Conservation (phyloP, 345 rosid genomes). For the Rhodamnia argentea region DNA sequence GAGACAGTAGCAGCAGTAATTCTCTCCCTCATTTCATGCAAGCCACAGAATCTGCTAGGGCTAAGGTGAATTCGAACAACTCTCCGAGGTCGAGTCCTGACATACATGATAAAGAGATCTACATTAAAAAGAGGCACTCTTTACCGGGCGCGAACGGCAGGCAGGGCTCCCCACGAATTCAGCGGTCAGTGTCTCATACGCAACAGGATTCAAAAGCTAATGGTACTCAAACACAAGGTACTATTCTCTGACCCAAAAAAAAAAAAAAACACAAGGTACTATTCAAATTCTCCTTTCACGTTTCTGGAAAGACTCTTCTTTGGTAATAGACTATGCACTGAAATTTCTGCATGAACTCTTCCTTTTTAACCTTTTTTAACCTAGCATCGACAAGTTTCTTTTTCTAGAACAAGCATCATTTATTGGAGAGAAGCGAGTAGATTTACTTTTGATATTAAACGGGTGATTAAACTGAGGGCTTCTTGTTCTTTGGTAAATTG, state of each 20-base stretch:
- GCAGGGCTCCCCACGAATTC: conserved; percentile 81
- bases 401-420: neutral
- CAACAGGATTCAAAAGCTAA: conserved; percentile 62
- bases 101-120: conserved; percentile 62
- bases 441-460: neutral
- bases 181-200: conserved; percentile 51
- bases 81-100: conserved; percentile 97
- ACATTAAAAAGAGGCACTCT: conserved; percentile 77
- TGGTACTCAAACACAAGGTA: conserved; percentile 29
- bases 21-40: conserved; percentile 95
- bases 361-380: neutral
- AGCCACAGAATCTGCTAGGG: conserved; percentile 88
- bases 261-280: conserved; percentile 23
- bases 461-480: neutral
- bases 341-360: neutral
- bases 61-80: conserved; percentile 65
- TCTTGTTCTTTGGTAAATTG: neutral
- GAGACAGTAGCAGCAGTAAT: conserved; percentile 57
- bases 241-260: neutral
- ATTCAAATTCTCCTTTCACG: neutral
- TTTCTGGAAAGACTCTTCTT: neutral
- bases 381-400: neutral
- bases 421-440: neutral
- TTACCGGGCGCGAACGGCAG: conserved; percentile 77
- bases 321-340: neutral